phyloP scores from a whole-genome alignment of 768 basidiomycete genomes.

The Filobasidium floriforme region DNA sequence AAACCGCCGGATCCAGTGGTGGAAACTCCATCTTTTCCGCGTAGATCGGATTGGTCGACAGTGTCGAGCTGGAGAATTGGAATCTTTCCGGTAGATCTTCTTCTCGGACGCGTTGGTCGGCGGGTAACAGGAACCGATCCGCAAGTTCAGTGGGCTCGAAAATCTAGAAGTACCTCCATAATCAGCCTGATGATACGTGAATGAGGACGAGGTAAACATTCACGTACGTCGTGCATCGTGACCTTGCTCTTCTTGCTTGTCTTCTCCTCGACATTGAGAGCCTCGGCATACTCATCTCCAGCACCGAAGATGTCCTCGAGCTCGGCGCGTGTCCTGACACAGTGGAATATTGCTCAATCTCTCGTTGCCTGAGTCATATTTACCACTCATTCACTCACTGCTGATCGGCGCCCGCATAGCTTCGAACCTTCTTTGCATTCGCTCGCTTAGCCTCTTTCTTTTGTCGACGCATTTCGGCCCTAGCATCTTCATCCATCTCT shows the following conservation, averaged over 20 bases:
- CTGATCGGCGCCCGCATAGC: conserved; percentile 71
- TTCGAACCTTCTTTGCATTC: conserved; percentile 54
- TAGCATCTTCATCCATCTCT: conserved; percentile 58
- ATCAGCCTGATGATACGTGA: not conserved
- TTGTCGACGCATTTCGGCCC: conserved; percentile 67
- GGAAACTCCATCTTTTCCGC: conserved; percentile 52
- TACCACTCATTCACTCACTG: conserved; percentile 53
- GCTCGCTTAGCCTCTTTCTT: conserved; percentile 61
- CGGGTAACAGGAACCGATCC: conserved; percentile 77
- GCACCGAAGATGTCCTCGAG: conserved; percentile 94
- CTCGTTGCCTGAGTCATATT: conserved; percentile 18
- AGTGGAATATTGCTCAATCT: conserved; percentile 8
- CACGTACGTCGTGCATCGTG: conserved; percentile 28
- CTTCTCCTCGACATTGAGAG: conserved; percentile 64
- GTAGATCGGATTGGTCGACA: conserved; percentile 52
- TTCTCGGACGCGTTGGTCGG: conserved; percentile 82
- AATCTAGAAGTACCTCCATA: conserved; percentile 53
- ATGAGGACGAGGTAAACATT: conserved; percentile 5
- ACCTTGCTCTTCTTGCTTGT: conserved; percentile 84
- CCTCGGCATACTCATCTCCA: conserved; percentile 94
- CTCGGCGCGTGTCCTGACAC: conserved; percentile 78
- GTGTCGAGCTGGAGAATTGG: conserved; percentile 77
- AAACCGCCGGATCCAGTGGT: conserved; percentile 71
- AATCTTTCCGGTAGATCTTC: conserved; percentile 91
- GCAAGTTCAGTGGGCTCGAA: conserved; percentile 97